A percentile compares a stretch with the other conserved stretches of the same genome.
phyloP scores from a whole-genome alignment of 2,329 filamentous ascomycete genomes.

The Cadophora gregata region DNA sequence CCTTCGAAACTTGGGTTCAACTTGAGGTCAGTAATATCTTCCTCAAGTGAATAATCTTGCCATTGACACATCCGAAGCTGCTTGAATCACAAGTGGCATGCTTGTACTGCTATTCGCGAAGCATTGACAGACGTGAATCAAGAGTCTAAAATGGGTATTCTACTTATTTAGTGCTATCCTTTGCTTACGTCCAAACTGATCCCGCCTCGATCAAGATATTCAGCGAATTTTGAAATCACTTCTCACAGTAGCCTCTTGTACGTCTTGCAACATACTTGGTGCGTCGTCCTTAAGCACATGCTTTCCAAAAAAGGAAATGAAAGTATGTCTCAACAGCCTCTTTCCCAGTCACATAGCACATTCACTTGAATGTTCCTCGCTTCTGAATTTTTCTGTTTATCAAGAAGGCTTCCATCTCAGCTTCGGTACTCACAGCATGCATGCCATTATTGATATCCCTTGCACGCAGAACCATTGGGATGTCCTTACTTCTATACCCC shows the following conservation, averaged over 20 bases:
- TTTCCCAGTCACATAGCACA: not conserved
- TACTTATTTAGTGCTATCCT: not conserved
- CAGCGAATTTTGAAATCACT: not conserved
- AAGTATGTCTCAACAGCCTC: not conserved
- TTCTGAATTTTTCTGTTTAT: not conserved
- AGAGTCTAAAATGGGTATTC: not conserved
- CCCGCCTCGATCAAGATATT: not conserved
- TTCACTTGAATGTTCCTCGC: slow-evolving; percentile 12
- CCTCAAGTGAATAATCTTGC: not conserved
- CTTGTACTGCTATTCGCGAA: not conserved
- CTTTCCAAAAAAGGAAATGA: slow-evolving; percentile 12
- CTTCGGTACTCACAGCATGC: slow-evolving; percentile 69
- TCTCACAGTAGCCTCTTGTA: slow-evolving; percentile 4
- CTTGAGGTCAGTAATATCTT: not conserved
- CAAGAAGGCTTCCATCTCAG: slow-evolving; percentile 59
- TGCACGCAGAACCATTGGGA: slow-evolving; percentile 71
- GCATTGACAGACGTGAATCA: not conserved
- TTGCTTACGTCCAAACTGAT: not conserved
- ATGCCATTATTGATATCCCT: slow-evolving; percentile 60
- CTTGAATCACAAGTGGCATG: not conserved
- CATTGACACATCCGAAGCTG: not conserved
- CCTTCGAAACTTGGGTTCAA: not conserved
- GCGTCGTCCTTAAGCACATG: slow-evolving; percentile 15
- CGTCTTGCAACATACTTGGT: not conserved
- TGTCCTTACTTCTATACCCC: slow-evolving; percentile 71